These are phyloP conservation scores for Solioccasus polychromus DNA, from an alignment of 768 basidiomycete species.

Conservation along the genomic window DNA sequence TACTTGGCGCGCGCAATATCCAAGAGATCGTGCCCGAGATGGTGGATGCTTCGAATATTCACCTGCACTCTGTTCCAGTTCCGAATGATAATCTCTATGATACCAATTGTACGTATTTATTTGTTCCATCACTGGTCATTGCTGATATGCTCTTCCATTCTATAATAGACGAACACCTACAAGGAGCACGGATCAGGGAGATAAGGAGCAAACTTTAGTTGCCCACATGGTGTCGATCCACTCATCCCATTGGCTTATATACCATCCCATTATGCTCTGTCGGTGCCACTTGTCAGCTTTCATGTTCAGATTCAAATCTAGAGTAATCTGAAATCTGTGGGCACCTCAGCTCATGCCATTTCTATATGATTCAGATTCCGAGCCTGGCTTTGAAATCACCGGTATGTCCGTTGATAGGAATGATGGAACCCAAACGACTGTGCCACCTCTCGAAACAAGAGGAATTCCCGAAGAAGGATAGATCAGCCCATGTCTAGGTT, in stretches of 20 bases:
- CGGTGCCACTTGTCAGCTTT: neutral
- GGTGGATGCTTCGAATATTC: constrained; percentile 80
- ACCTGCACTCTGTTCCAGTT: constrained; percentile 60
- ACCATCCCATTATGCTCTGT: constrained; percentile 3
- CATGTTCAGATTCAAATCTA: too few relatives aligned
- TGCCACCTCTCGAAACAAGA: constrained; percentile 10
- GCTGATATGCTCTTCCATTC: constrained; percentile 6
- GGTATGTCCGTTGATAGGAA: neutral
- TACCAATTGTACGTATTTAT: constrained; percentile 65
- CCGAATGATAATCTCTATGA: constrained; percentile 77
- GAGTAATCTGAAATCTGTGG: too few relatives aligned
- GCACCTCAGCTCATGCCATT: too few relatives aligned
- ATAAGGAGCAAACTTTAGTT: constrained; percentile 38
- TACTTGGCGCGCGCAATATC: constrained; percentile 81
- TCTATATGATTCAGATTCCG: too few relatives aligned
- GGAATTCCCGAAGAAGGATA: constrained; percentile 13
- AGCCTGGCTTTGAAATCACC: too few relatives aligned
- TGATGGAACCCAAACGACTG: too few relatives aligned
- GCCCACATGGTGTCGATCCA: neutral
- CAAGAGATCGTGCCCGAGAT: constrained; percentile 81
- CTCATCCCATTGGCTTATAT: neutral
- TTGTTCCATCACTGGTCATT: neutral
- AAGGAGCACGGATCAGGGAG: constrained; percentile 40
- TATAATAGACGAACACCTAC: constrained; percentile 44
- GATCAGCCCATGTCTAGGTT: too few relatives aligned